phyloP scores from a whole-genome alignment of 1,284 basidiomycete species.

The Sporisorium scitamineum region DNA sequence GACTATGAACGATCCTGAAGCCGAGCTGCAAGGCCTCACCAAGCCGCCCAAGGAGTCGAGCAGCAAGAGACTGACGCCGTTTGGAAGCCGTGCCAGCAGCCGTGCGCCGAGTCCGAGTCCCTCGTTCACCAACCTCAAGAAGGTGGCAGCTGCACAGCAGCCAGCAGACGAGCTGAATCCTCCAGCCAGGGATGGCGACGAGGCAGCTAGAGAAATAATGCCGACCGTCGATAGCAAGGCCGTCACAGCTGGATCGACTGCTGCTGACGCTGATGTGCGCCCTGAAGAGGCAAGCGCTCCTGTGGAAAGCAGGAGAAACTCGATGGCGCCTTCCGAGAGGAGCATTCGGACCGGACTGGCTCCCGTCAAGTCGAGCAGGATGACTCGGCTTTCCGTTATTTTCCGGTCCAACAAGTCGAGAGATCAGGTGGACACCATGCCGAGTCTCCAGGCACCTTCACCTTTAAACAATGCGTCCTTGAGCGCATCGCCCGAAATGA shows the following conservation, averaged over 20 bases:
- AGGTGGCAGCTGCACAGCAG: conserved; percentile 21
- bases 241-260: background rate
- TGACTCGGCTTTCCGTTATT: conserved; percentile 27
- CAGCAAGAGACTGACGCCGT: conserved; percentile 46
- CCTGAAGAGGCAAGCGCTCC: conserved; percentile 6
- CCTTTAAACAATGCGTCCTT: conserved; percentile 5
- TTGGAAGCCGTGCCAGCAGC: conserved; percentile 52
- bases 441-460: background rate
- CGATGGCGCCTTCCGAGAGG: conserved; percentile 19
- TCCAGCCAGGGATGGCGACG: background rate
- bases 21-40: conserved; percentile 57
- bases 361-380: conserved; percentile 14
- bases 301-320: conserved; percentile 24
- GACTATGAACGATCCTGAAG: conserved; percentile 60
- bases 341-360: conserved; percentile 8
- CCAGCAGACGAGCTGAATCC: background rate
- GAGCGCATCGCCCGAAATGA: conserved; percentile 10
- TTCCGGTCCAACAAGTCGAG: conserved; percentile 29
- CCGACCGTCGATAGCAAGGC: background rate
- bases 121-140: conserved; percentile 33
- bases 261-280: background rate
- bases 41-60: conserved; percentile 39
- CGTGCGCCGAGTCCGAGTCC: conserved; percentile 47
- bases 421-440: conserved; percentile 15
- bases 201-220: background rate